A percentile compares a stretch with the other conserved stretches of the same genome.
Conservation (phyloP, 2,329 filamentous ascomycete genomes). For the Fusarium tuaranense region DNA sequence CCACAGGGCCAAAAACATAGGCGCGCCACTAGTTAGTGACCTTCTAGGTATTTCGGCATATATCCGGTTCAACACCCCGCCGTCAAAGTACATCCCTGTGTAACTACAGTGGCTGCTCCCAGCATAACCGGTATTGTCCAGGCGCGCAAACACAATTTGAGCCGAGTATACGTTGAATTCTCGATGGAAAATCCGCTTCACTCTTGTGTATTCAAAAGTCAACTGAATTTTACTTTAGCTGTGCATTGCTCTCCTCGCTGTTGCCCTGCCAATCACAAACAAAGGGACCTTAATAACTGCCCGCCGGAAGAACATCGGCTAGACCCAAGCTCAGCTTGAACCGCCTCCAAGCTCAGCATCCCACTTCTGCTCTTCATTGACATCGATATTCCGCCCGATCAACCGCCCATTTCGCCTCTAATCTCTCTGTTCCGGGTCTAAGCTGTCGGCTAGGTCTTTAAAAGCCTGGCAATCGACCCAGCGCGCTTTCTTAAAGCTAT, state of each 20-base stretch:
- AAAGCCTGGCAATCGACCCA: conserved; percentile 21
- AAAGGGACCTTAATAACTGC: background rate
- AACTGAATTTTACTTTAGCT: background rate
- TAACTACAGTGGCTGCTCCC: background rate
- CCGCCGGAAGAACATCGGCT: conserved; percentile 41
- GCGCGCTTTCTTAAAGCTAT: conserved; percentile 44
- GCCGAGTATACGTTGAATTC: background rate
- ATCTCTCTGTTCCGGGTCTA: background rate
- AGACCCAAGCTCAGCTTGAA: conserved; percentile 29
- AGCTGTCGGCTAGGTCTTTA: conserved; percentile 11
- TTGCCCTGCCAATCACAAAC: background rate
- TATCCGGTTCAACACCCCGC: background rate
- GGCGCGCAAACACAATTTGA: background rate
- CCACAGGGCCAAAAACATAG: too few relatives aligned
- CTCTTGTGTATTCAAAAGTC: background rate
- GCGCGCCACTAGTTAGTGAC: too few relatives aligned
- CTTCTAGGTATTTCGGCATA: too few relatives aligned
- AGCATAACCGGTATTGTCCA: background rate
- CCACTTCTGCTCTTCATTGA: conserved; percentile 28
- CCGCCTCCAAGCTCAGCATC: conserved; percentile 42
- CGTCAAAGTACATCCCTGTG: background rate
- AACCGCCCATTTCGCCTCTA: background rate
- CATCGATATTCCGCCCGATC: conserved; percentile 1
- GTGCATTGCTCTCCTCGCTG: background rate
- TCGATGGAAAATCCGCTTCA: background rate